Conservation (phyloP, 495 filamentous ascomycete species). For the Trypethelium eluteriae region DNA sequence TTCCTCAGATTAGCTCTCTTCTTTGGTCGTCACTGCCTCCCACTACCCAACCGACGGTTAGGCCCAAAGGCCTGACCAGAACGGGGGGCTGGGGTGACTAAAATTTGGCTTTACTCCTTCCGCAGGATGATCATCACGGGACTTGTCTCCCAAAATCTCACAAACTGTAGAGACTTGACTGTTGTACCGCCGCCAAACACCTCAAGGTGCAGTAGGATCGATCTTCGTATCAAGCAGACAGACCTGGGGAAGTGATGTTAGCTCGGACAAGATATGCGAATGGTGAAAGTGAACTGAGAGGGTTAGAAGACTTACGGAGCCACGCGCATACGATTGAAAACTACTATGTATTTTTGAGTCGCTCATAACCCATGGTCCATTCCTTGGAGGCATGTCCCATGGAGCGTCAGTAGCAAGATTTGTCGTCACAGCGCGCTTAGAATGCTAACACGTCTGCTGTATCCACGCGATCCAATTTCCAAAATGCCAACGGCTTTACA, state of each 20-base stretch:
- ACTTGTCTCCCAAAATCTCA: conserved; percentile 6
- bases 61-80: neutral
- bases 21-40: neutral
- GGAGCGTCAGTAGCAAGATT: neutral
- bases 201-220: neutral
- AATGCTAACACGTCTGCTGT: conserved; percentile 2
- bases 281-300: neutral
- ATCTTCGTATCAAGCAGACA: neutral
- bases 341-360: neutral
- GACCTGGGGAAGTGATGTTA: neutral
- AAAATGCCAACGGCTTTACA: neutral
- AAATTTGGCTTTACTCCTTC: conserved; percentile 1
- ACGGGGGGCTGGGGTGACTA: neutral
- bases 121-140: neutral
- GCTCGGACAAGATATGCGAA: neutral
- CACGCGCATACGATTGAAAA: conserved; percentile 12
- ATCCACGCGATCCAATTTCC: neutral
- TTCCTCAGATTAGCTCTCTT: neutral
- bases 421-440: conserved; percentile 10
- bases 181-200: neutral
- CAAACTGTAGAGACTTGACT: neutral
- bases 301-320: neutral
- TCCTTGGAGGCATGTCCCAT: neutral
- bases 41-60: neutral
- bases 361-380: neutral